These are phyloP conservation scores for Nymphaea colorata DNA, from an alignment of 164 flowering plant species.

Conservation along the genomic window DNA sequence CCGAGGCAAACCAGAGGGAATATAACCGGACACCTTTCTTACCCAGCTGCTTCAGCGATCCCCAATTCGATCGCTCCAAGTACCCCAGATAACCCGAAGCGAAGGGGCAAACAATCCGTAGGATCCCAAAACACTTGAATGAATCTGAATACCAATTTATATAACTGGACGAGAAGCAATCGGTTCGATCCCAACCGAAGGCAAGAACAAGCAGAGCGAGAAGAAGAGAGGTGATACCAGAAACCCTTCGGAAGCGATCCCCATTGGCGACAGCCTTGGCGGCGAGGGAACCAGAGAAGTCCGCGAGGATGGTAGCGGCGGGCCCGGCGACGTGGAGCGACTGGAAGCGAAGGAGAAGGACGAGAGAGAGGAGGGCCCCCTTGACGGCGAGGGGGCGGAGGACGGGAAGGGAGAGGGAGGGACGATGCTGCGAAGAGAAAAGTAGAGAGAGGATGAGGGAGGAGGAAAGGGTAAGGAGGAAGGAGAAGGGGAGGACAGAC, in stretches of 20 bases:
- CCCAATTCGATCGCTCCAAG: conserved; percentile 65
- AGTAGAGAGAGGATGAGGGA: conserved; percentile 37
- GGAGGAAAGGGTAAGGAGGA: not conserved
- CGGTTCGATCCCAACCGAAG: conserved; percentile 68
- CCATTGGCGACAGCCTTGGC: conserved; percentile 30
- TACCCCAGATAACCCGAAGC: conserved; percentile 68
- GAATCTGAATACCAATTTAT: conserved; percentile 15
- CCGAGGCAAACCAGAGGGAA: conserved; percentile 52
- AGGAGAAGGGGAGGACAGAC: conserved; percentile 28
- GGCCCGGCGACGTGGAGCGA: conserved; percentile 77
- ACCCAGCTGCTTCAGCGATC: conserved; percentile 41
- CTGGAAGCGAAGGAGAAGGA: conserved; percentile 78
- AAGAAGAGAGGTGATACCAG: conserved; percentile 44
- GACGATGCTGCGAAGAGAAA: conserved; percentile 24
- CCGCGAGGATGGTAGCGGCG: conserved; percentile 78
- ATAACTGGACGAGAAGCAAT: conserved; percentile 58
- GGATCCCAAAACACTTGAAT: conserved; percentile 45
- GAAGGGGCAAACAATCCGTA: conserved; percentile 81
- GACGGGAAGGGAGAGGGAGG: conserved; percentile 13
- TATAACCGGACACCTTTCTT: conserved; percentile 52
- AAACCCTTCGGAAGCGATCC: conserved; percentile 18
- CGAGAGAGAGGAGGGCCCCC: conserved; percentile 47
- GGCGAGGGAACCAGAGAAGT: conserved; percentile 56
- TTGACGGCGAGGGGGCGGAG: conserved; percentile 29
- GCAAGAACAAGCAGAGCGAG: conserved; percentile 54